Evolutionary conservation across 2,329 filamentous ascomycete species (phyloP), one percentile per base, ranked within the genome.

Genomic region (Hymenoscyphus linearis): DNA sequence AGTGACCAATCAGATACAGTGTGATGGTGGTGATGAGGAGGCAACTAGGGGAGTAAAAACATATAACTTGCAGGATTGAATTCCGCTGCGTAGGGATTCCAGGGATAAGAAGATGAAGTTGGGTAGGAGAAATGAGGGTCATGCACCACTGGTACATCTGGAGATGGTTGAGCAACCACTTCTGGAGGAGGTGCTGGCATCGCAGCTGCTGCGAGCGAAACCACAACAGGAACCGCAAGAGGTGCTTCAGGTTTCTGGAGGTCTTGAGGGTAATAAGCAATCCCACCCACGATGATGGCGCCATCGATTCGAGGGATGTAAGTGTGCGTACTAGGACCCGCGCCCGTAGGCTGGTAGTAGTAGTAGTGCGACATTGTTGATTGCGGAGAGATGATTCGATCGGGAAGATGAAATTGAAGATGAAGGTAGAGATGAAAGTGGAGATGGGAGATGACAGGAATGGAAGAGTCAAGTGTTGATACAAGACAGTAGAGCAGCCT

Each of bases 331-430:
- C 82, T 81, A 1, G 82, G 79, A 3, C 84, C 84, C 69, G 40
- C 18, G 40, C 31, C 31, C 10, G 6, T 5, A 31, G 31, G 31
- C 10, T 31, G 31, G 31, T 9, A 79, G 77, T 52, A n/a, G 79
- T 80, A 16, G 82, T 84, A 66, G 84, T 81, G 3, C 82, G 82
- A 16, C 84, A 81, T 31, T 81, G 83, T 0, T 84, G 84, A 68
- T 85, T 81, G 67, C 82, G 22, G 40, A 22, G 40, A 22, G 22
- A 12, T 47, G 40, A n/a, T n/a, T 10, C n/a, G 31, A 47, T 47
- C 2, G 40, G 2, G 40, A 47, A 47, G 18, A 31, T 31, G 31
- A n/a, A 2, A 61, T 75, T 74, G 58, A 13, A 14, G 44, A 44
- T 57, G 55, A 18, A 18, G 52, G 26, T 47, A n/a, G n/a, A n/a